Evolutionary conservation across 140 eudicot genomes (phyloP), one percentile per base, ranked within the genome.

Genomic region (Oenanthe javanica): DNA sequence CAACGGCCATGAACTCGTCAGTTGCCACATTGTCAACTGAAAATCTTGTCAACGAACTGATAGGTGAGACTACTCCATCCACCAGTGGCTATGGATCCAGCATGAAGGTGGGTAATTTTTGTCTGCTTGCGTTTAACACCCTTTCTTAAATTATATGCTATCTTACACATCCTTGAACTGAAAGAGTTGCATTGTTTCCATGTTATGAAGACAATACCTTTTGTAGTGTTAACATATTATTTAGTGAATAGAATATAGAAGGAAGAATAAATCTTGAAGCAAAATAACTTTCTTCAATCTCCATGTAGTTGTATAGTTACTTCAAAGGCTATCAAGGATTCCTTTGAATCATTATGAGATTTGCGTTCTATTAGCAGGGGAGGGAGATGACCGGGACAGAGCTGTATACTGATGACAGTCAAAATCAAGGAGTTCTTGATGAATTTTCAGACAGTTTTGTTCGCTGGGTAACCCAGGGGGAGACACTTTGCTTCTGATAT

Each of bases 401-500:
- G 67, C 43, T 79, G 72, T 66, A 84, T 9, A 77, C 63, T 25
- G 81, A 77, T 72, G 88, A 87, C 52, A 86, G n/a, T 72, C 80
- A 75, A 23, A 80, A 66, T 64, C 38, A 72, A 84, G 87, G 84
- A 73, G 88, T 89, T 76, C 82, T 69, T 69, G 94, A 89, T 76
- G 97, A 88, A 45, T 91, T 85, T 73, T 84, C 97, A 1, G 97
- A 88, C 76, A 89, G 92, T 84, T 93, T 93, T 87, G 90, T 87
- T 51, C 89, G 80, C 9, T 93, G 98, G 98, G 91, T 93, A 57
- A 87, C 81, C 48, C 59, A 63, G 23, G 98, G 98, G 72, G 97
- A 88, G 84, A 79, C 94, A 49, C 85, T 91, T 48, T 91, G 97
- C 80, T 90, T 89, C 51, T 91, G 84, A 79, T 91, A 63, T 25